A percentile compares a stretch with the other conserved stretches of the same genome.
phyloP scores from a whole-genome alignment of 768 basidiomycete species.

The Daedaleopsis sinensis region DNA sequence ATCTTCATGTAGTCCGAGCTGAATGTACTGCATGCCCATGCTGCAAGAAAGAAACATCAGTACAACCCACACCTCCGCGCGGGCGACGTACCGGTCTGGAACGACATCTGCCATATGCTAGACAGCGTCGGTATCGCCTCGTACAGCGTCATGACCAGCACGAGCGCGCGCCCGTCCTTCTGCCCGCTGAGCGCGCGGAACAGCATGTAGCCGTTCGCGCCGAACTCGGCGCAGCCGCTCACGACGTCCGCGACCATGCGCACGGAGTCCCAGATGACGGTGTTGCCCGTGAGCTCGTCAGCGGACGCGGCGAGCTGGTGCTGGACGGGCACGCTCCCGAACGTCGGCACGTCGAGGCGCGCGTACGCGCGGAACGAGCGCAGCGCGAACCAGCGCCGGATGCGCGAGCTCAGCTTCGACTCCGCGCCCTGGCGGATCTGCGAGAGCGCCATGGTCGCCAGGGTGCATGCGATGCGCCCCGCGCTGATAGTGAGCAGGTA shows the following conservation, averaged over 20 bases:
- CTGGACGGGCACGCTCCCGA: slow-evolving; percentile 64
- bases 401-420: slow-evolving; percentile 51
- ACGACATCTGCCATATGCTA: background rate
- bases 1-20: slow-evolving; percentile 61
- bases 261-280: slow-evolving; percentile 64
- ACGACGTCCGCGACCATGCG: slow-evolving; percentile 42
- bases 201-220: slow-evolving; percentile 65
- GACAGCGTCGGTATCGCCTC: slow-evolving; percentile 38
- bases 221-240: slow-evolving; percentile 50
- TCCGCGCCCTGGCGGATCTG: slow-evolving; percentile 23
- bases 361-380: slow-evolving; percentile 68
- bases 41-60: slow-evolving; percentile 22
- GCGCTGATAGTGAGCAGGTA: slow-evolving; percentile 55
- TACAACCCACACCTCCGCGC: background rate
- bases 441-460: slow-evolving; percentile 48
- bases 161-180: slow-evolving; percentile 60
- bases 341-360: slow-evolving; percentile 76
- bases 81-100: background rate
- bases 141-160: slow-evolving; percentile 41
- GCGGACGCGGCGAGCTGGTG: slow-evolving; percentile 59
- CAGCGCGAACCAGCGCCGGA: slow-evolving; percentile 61
- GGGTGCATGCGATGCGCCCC: slow-evolving; percentile 55
- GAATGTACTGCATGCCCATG: slow-evolving; percentile 73
- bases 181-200: slow-evolving; percentile 58
- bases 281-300: slow-evolving; percentile 40